Evolutionary conservation across 768 basidiomycete genomes (phyloP).

Genomic region (Sarcomyxa edulis): DNA sequence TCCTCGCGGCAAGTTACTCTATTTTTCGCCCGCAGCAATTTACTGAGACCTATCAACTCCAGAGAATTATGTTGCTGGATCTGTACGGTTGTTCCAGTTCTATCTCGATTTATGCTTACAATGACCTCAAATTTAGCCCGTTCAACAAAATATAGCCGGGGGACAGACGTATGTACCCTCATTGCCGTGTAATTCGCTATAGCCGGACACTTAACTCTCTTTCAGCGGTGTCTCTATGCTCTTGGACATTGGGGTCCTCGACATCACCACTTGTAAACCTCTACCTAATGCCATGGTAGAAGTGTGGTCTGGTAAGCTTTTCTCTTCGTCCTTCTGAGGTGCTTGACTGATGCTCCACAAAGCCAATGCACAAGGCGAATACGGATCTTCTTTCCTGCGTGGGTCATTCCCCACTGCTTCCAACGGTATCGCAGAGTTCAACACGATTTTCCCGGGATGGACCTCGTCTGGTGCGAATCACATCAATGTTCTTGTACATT

Average conservation of each 20-base stretch:
- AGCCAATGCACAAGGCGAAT: slow-evolving; percentile 31
- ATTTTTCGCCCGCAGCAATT: neutral
- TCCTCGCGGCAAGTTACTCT: slow-evolving; percentile 7
- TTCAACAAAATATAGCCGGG: slow-evolving; percentile 21
- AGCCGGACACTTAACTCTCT: no score
- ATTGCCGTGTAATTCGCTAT: neutral
- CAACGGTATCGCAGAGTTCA: slow-evolving; percentile 33
- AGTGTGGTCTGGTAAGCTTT: slow-evolving; percentile 24
- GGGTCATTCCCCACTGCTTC: slow-evolving; percentile 26
- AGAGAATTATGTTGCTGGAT: slow-evolving; percentile 14
- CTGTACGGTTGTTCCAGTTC: slow-evolving; percentile 6
- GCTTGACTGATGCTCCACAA: neutral
- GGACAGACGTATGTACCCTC: slow-evolving; percentile 18
- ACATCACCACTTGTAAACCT: slow-evolving; percentile 34
- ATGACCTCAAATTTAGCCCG: slow-evolving; percentile 10
- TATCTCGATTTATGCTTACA: neutral
- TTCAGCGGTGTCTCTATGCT: slow-evolving; percentile 29
- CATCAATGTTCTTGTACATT: slow-evolving; percentile 29
- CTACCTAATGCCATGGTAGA: slow-evolving; percentile 33
- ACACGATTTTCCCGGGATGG: slow-evolving; percentile 30
- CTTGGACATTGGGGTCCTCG: slow-evolving; percentile 33
- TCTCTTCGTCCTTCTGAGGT: neutral
- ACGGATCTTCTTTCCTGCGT: slow-evolving; percentile 29
- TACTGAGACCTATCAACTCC: neutral
- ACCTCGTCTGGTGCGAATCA: slow-evolving; percentile 30